These are phyloP conservation scores for Jatropha multifida DNA, from an alignment of 441 rosid species.

Conservation along the genomic window DNA sequence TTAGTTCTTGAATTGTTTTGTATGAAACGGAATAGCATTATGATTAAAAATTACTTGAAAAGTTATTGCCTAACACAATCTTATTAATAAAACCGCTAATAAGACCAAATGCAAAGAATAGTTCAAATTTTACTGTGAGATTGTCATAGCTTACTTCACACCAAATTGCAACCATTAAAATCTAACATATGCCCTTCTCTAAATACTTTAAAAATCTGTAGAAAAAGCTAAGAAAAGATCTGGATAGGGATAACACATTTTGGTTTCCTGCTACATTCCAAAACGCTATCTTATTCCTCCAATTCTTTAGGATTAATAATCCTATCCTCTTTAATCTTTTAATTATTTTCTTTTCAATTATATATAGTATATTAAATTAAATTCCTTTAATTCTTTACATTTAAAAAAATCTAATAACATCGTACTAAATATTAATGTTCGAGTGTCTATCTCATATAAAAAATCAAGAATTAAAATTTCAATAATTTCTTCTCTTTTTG, in stretches of 20 bases:
- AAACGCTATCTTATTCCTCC: slow-evolving; percentile 3
- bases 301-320: slow-evolving; percentile 6
- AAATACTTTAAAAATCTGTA: background rate
- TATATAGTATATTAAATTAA: slow-evolving; percentile 1
- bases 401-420: background rate
- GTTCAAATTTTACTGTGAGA: too few relatives aligned
- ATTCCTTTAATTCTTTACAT: slow-evolving; percentile 8
- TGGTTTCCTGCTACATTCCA: slow-evolving; percentile 17
- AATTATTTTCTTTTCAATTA: background rate
- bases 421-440: too few relatives aligned
- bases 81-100: too few relatives aligned
- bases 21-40: too few relatives aligned
- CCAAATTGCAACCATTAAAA: background rate
- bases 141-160: background rate
- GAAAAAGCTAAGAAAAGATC: slow-evolving; percentile 9
- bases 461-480: too few relatives aligned
- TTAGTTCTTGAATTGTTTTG: too few relatives aligned
- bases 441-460: too few relatives aligned
- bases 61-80: too few relatives aligned
- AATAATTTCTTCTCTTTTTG: too few relatives aligned
- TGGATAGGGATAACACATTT: slow-evolving; percentile 23
- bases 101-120: too few relatives aligned
- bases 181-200: background rate
- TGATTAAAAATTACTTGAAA: too few relatives aligned
- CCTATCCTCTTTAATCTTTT: slow-evolving; percentile 10